Evolutionary conservation across 2,329 filamentous ascomycete genomes (phyloP), one percentile per base, ranked within the genome.

Genomic region (Cytospora schulzeri): DNA sequence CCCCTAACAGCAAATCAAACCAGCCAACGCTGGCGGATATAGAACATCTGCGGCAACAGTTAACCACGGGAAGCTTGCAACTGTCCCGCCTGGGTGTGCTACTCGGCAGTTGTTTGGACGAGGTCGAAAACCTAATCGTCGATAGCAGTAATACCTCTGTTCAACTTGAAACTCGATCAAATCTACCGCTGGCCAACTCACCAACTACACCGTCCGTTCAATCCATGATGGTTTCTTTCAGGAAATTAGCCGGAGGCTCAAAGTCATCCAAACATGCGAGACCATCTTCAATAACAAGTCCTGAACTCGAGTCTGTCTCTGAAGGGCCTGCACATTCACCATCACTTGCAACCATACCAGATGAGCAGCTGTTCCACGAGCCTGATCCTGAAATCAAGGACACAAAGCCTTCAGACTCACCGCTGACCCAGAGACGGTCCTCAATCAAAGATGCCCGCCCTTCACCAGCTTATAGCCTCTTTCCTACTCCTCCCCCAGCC

Each of bases 401-500:
- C n/a, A 26, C 51, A 15, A 63, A 57, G 15, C 52, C 52, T 3
- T 53, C 59, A 19, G 58, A 35, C 6, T 45, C 56, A 6, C 48
- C 38, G 7, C 38, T 57, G 19, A 62, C 24, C 24, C 38, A 59
- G 33, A 59, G 52, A 5, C 53, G 19, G n/a, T 8, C 28, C 6
- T 41, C n/a, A 9, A 11, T 17, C 4, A 14, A 33, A 2, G 50
- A 29, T 15, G 31, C 17, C 11, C 57, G 54, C 7, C 51, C 63
- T 29, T 17, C 53, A n/a, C 59, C 57, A 12, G 57, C 33, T 17
- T 67, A 67, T 45, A 67, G 60, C 48, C 60, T 63, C 29, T 66
- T 65, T 22, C 63, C 66, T 3, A 61, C 65, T 9, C 63, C 63
- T 17, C 66, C 66, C 4, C 66, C 66, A 2, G 58, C 55, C n/a